Base-by-base conservation (phyloP, 345 rosid genomes). In the Eucalyptus lansdowneana region DNA sequence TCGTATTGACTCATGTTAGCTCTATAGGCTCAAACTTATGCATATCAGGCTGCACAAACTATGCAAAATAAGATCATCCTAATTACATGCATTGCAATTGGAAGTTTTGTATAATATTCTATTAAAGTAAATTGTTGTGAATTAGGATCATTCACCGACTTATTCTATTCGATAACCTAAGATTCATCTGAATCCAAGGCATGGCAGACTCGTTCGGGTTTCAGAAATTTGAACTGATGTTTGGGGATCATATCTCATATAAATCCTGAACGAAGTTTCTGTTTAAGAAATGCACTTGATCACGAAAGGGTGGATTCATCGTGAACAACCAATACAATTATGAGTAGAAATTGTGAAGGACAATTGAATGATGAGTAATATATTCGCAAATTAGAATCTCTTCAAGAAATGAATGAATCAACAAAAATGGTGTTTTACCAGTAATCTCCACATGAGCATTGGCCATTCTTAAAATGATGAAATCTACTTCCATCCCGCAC, bases 401-500 rank as follows among this genome's bases (percentile, higher is more conserved):
- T 72, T 11, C 47, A 16, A 45, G 76, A 12, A 47, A 88, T 37
- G 85, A 76, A 53, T 25, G n/a, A 37, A 40, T 51, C 3, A 51
- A 31, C 25, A 15, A 47, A 47, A 49, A 14, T 24, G 19, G n/a
- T 50, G 58, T 81, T 53, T 92, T 88, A 96, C 98, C 98, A 97
- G 91, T 95, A 97, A 93, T 95, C 99, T 51, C 90, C 94, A 62
- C 98, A 96, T 51, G 97, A 97, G 91, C 99, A 97, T 89, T 92
- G 92, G 31, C 97, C 97, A 40, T 94, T 86, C 60, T 90, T 91
- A 93, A 97, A 96, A 93, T 96, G 98, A 90, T 97, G 98, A 91
- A 97, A 97, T 92, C 99, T 93, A 90, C 96, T 97, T 22, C 91
- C 93, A 92, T 97, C 98, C 90, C 97, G 92, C 14, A 96, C 95